These are phyloP conservation scores for Hydrangea macrophylla DNA, from an alignment of 148 eudicot genomes.

Conservation along the genomic window DNA sequence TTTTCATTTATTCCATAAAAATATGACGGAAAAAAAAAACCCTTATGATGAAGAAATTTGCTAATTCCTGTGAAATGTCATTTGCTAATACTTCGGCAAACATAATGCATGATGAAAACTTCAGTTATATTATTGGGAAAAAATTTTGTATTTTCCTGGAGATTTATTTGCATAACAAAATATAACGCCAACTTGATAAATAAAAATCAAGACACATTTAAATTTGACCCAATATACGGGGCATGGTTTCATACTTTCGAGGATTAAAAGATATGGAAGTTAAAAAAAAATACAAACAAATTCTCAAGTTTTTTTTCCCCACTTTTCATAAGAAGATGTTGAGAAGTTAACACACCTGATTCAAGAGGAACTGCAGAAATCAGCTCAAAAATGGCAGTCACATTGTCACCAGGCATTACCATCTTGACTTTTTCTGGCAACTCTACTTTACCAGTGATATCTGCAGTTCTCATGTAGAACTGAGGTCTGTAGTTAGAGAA, in stretches of 20 bases:
- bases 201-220: too few relatives aligned
- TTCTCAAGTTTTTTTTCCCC: background rate
- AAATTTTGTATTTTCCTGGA: too few relatives aligned
- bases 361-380: constrained; percentile 77
- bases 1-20: too few relatives aligned
- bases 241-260: background rate
- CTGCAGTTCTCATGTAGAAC: constrained; percentile 91
- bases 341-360: constrained; percentile 45
- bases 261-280: background rate
- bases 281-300: background rate
- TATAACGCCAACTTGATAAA: too few relatives aligned
- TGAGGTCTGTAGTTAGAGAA: constrained; percentile 86
- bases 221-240: too few relatives aligned
- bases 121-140: too few relatives aligned
- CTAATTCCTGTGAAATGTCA: too few relatives aligned
- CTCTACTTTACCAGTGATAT: constrained; percentile 81
- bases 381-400: constrained; percentile 91
- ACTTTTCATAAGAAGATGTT: background rate
- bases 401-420: constrained; percentile 99
- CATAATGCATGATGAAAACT: too few relatives aligned
- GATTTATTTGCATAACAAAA: too few relatives aligned
- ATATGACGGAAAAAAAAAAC: too few relatives aligned
- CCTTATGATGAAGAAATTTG: too few relatives aligned
- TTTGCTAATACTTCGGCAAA: too few relatives aligned
- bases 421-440: constrained; percentile 94